Evolutionary conservation across 768 basidiomycete genomes (phyloP).

Genomic region (Candolleomyces efflorescens): DNA sequence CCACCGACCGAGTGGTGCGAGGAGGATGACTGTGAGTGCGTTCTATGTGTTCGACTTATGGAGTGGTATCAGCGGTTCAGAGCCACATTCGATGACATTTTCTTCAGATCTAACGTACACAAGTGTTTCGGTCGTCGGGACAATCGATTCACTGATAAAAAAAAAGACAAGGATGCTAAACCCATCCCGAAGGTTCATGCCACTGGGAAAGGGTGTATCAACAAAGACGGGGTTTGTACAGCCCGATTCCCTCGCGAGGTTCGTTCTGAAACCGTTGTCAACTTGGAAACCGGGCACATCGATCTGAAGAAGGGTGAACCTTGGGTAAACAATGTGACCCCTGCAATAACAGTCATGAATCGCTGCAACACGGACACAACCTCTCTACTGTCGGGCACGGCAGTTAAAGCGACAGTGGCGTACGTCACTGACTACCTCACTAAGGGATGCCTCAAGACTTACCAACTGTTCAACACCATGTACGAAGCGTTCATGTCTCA

Average conservation of each 20-base stretch:
- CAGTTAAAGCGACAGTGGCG: conserved; percentile 25
- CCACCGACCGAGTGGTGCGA: background rate
- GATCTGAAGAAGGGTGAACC: background rate
- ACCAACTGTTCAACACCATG: conserved; percentile 31
- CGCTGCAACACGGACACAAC: conserved; percentile 34
- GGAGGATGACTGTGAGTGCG: background rate
- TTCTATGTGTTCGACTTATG: background rate
- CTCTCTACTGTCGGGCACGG: conserved; percentile 29
- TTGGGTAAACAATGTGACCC: conserved; percentile 15
- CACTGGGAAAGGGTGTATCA: background rate
- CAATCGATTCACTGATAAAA: no score
- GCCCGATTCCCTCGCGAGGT: background rate
- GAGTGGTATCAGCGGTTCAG: background rate
- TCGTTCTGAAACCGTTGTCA: background rate
- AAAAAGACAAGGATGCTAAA: conserved; percentile 10
- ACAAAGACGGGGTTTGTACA: background rate
- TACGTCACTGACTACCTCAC: conserved; percentile 37
- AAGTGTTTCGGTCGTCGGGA: no score
- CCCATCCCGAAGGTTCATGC: conserved; percentile 1
- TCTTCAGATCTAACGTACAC: background rate
- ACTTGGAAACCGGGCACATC: background rate
- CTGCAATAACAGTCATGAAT: conserved; percentile 22
- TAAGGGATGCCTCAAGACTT: conserved; percentile 27
- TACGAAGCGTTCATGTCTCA: no score
- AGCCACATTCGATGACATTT: conserved; percentile 3